Percentiles rank a stretch among this genome's conserved stretches.
Conservation (phyloP, 768 basidiomycete genomes). For the Lepiota subincarnata region DNA sequence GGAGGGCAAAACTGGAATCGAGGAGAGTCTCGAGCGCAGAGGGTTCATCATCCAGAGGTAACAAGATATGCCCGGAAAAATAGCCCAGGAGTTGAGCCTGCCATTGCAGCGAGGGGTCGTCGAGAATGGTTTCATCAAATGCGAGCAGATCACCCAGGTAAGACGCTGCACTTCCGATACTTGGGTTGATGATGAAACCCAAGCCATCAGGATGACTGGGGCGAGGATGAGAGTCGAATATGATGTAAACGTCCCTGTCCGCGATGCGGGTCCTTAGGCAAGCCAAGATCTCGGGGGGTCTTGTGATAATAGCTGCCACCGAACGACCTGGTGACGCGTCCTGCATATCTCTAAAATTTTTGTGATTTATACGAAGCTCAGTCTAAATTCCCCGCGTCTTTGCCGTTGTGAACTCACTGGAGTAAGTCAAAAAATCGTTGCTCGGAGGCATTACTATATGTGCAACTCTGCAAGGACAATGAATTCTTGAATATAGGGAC, state of each 20-base stretch:
- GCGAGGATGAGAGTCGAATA: constrained; percentile 69
- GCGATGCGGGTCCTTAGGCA: constrained; percentile 38
- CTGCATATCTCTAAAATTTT: constrained; percentile 22
- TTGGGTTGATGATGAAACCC: constrained; percentile 51
- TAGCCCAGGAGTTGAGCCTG: constrained; percentile 60
- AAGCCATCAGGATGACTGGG: constrained; percentile 56
- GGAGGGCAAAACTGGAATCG: constrained; percentile 10
- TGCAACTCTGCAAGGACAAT: constrained; percentile 52
- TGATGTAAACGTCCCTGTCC: constrained; percentile 39
- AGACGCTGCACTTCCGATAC: constrained; percentile 36
- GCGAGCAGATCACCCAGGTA: constrained; percentile 46
- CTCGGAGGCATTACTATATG: constrained; percentile 23
- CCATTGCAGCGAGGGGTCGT: constrained; percentile 49
- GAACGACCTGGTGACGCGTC: constrained; percentile 19
- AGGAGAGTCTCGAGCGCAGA: constrained; percentile 8
- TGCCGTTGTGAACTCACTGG: constrained; percentile 24
- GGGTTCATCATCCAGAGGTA: constrained; percentile 22
- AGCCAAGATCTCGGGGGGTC: constrained; percentile 66
- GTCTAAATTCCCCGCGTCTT: background rate
- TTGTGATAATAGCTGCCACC: constrained; percentile 53
- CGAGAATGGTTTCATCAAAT: constrained; percentile 41
- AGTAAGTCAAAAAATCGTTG: constrained; percentile 26
- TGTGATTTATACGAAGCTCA: background rate
- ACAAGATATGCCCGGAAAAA: constrained; percentile 56
- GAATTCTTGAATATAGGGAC: constrained; percentile 25